phyloP scores from a whole-genome alignment of 306 rosid species.

The Coriaria nepalensis region DNA sequence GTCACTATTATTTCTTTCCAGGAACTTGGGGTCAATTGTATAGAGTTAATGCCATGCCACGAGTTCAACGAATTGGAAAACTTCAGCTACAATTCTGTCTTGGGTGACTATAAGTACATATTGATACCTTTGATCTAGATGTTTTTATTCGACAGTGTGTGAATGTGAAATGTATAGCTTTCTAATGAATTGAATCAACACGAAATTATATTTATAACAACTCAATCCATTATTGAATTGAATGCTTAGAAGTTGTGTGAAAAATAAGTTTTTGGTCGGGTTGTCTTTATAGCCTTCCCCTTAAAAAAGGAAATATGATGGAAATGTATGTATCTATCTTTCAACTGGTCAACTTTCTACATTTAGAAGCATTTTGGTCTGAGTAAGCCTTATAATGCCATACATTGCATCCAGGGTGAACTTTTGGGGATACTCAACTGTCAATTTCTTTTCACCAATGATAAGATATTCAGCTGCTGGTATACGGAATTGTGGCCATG shows the following conservation, averaged over 20 bases:
- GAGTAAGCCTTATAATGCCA: background rate
- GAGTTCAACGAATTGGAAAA: slow-evolving; percentile 93
- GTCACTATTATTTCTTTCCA: slow-evolving; percentile 33
- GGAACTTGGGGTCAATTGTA: slow-evolving; percentile 92
- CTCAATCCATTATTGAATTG: too few relatives aligned
- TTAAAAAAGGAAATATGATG: background rate
- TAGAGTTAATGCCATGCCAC: slow-evolving; percentile 94
- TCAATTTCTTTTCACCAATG: slow-evolving; percentile 93
- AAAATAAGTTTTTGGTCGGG: slow-evolving; percentile 1
- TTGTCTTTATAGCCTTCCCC: background rate
- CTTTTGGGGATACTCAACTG: slow-evolving; percentile 95
- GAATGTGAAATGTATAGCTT: too few relatives aligned
- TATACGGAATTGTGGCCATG: slow-evolving; percentile 56
- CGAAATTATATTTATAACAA: too few relatives aligned
- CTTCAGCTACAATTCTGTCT: slow-evolving; percentile 66
- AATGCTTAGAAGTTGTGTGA: background rate
- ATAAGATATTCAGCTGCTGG: slow-evolving; percentile 81
- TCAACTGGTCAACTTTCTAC: background rate
- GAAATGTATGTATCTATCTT: background rate
- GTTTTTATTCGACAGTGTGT: too few relatives aligned
- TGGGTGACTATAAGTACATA: slow-evolving; percentile 60
- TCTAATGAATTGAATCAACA: too few relatives aligned
- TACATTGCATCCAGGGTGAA: slow-evolving; percentile 43
- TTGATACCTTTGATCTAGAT: background rate
- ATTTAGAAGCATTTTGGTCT: background rate